phyloP scores from a whole-genome alignment of 768 basidiomycete species.

The Leucocoprinus sp. region DNA sequence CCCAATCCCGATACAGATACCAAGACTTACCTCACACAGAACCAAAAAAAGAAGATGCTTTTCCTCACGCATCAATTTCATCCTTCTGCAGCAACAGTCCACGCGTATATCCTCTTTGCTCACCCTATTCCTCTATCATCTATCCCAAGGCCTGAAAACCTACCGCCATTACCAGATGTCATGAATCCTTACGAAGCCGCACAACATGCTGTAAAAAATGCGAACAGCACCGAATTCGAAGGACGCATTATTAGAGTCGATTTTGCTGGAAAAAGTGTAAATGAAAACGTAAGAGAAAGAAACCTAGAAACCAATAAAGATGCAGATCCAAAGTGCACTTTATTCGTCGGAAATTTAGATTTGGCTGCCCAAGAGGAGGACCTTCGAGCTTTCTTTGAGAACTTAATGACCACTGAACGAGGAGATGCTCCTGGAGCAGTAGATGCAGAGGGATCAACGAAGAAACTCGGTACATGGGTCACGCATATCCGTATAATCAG shows the following conservation, averaged over 20 bases:
- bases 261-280: slow-evolving; percentile 32
- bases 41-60: slow-evolving; percentile 88
- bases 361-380: slow-evolving; percentile 90
- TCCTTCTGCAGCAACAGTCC: slow-evolving; percentile 61
- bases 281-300: slow-evolving; percentile 14
- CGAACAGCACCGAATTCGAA: slow-evolving; percentile 68
- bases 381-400: slow-evolving; percentile 80
- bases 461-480: slow-evolving; percentile 54
- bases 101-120: slow-evolving; percentile 90
- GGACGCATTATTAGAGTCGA: slow-evolving; percentile 79
- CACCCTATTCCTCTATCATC: slow-evolving; percentile 36
- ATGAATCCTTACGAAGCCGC: slow-evolving; percentile 73
- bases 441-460: slow-evolving; percentile 20
- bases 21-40: slow-evolving; percentile 67
- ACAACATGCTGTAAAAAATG: slow-evolving; percentile 41
- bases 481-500: slow-evolving; percentile 80
- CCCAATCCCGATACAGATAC: slow-evolving; percentile 32
- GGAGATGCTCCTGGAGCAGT: slow-evolving; percentile 40
- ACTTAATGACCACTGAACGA: slow-evolving; percentile 58
- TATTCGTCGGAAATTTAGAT: slow-evolving; percentile 92
- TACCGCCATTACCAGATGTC: slow-evolving; percentile 39
- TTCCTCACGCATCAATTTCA: slow-evolving; percentile 94
- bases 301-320: slow-evolving; percentile 16
- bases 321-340: slow-evolving; percentile 68
- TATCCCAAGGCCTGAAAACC: slow-evolving; percentile 33